Conservation (phyloP, 2,329 filamentous ascomycete species). For the Fusarium clavum region DNA sequence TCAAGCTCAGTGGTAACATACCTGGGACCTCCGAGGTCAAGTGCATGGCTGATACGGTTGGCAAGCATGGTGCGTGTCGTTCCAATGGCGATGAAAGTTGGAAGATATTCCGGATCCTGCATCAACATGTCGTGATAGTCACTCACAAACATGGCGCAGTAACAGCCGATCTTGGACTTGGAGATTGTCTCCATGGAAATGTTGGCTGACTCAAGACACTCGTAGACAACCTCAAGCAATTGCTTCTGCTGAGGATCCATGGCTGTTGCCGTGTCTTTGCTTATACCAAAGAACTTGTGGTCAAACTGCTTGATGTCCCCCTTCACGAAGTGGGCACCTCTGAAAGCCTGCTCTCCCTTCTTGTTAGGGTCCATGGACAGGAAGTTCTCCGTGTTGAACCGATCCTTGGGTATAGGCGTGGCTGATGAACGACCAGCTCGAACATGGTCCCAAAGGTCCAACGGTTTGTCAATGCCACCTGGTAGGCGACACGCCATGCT, state of each 20-base stretch:
- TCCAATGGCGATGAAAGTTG: conserved; percentile 44
- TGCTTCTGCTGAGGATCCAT: conserved; percentile 45
- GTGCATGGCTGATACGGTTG: conserved; percentile 43
- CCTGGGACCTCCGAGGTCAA: conserved; percentile 43
- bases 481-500: conserved; percentile 44
- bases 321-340: conserved; percentile 42
- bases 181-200: conserved; percentile 41
- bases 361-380: conserved; percentile 43
- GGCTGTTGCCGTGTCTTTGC: conserved; percentile 42
- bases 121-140: conserved; percentile 44
- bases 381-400: conserved; percentile 44
- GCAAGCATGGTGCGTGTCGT: conserved; percentile 45
- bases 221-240: conserved; percentile 42
- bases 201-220: conserved; percentile 43
- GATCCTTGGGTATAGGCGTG: conserved; percentile 40
- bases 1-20: conserved; percentile 7
- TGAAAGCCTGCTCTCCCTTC: conserved; percentile 40
- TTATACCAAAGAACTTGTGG: conserved; percentile 45
- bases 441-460: conserved; percentile 43
- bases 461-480: conserved; percentile 42
- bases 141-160: conserved; percentile 43
- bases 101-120: conserved; percentile 43
- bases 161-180: conserved; percentile 43
- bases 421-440: conserved; percentile 38
- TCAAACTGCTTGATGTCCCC: conserved; percentile 43